A percentile compares a stretch with the other conserved stretches of the same genome.
Conservation (phyloP, 257 asterid genomes). For the Avicennia marina region DNA sequence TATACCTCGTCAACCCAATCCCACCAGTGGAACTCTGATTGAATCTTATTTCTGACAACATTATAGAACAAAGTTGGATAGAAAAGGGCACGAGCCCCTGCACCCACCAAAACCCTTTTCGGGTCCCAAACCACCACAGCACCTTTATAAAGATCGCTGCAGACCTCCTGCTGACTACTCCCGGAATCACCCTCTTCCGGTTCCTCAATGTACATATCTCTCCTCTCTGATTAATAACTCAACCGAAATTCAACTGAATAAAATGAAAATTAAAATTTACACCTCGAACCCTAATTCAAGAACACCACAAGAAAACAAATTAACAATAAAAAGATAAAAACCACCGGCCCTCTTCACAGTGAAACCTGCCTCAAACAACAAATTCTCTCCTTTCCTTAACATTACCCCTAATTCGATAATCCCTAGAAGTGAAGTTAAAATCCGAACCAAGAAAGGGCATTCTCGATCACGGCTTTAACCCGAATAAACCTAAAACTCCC, state of each 20-base stretch:
- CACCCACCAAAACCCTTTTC: constrained; percentile 82
- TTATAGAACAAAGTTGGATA: constrained; percentile 91
- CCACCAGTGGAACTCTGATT: constrained; percentile 96
- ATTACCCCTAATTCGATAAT: constrained; percentile 24
- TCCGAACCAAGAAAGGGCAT: constrained; percentile 30
- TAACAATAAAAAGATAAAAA: neutral
- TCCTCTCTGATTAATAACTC: constrained; percentile 7
- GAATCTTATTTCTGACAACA: constrained; percentile 79
- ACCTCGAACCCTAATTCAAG: constrained; percentile 23
- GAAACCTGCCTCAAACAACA: constrained; percentile 21
- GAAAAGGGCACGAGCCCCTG: constrained; percentile 92
- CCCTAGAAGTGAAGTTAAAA: constrained; percentile 24
- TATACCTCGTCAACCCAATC: constrained; percentile 90
- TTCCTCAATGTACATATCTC: constrained; percentile 74
- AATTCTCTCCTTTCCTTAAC: constrained; percentile 12
- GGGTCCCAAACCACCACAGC: constrained; percentile 53
- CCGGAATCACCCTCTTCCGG: constrained; percentile 52
- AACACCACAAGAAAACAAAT: constrained; percentile 1
- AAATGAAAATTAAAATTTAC: constrained; percentile 7
- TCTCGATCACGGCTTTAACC: constrained; percentile 23
- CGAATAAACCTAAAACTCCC: constrained; percentile 5
- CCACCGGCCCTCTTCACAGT: constrained; percentile 15
- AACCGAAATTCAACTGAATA: constrained; percentile 5
- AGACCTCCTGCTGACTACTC: constrained; percentile 32
- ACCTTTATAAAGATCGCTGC: constrained; percentile 34